Evolutionary conservation across 257 asterid genomes (phyloP).

Genomic region (Ophiorrhiza pumila): DNA sequence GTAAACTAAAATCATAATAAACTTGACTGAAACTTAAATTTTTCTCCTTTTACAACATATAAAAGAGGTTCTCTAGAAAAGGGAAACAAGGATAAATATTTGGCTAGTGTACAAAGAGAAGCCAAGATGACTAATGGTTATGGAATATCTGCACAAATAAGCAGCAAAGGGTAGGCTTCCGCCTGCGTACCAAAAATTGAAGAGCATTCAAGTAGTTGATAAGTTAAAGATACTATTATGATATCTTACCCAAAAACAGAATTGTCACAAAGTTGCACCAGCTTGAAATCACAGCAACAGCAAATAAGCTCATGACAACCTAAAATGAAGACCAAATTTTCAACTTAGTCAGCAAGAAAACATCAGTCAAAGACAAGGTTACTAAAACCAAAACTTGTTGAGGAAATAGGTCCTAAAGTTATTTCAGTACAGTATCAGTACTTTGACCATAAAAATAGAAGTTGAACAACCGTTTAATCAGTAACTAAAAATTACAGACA

Average conservation of each 20-base stretch:
- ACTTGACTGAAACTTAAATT: background rate
- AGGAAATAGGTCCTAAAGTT: background rate
- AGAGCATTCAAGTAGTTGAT: background rate
- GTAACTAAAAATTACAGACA: background rate
- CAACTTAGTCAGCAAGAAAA: slow-evolving; percentile 3
- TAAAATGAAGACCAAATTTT: slow-evolving; percentile 22
- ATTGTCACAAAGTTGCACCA: slow-evolving; percentile 84
- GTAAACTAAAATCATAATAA: too few species aligned
- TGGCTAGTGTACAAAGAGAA: background rate
- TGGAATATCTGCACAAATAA: background rate
- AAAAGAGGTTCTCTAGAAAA: background rate
- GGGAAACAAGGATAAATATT: background rate
- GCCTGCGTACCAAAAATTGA: background rate
- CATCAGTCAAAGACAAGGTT: background rate
- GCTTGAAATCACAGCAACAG: slow-evolving; percentile 81
- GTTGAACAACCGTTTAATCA: background rate
- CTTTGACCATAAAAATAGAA: background rate
- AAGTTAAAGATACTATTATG: background rate
- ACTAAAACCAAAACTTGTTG: background rate
- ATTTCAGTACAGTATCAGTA: background rate
- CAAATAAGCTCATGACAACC: slow-evolving; percentile 62
- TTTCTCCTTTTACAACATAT: background rate
- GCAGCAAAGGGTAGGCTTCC: background rate
- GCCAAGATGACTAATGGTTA: background rate
- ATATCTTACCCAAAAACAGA: slow-evolving; percentile 54